Base-by-base conservation (phyloP, 2,329 filamentous ascomycete species). In the Tolypocladium guangdongense region DNA sequence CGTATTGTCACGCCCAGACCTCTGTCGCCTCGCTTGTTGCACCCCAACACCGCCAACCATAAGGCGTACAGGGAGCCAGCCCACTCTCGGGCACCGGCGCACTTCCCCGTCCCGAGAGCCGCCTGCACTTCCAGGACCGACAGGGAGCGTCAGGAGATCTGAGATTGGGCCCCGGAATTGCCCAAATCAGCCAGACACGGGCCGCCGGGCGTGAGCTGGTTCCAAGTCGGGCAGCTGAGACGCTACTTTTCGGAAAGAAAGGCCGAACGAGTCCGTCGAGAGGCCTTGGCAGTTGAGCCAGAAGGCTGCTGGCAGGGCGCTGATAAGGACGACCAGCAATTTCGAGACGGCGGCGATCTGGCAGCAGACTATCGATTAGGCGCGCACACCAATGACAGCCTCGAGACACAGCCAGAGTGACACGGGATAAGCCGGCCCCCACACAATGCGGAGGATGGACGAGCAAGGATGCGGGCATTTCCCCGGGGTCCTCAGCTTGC, bases 91-190 rank as follows among this genome's bases (percentile, higher is more conserved):
- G 50, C 41, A 32, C 48, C 48, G 55, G 53, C 63, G 63, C 62
- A 61, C 59, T 61, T 66, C 57, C 56, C 62, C 62, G 62, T 60
- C 59, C 63, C 62, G 64, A 47, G 63, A 54, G 54, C 55, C 56
- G 50, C 50, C 55, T 50, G 54, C 11, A n/a, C 36, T 20, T 33
- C 32, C 16, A 20, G 18, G 45, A 32, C 52, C 52, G 62, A 56
- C 64, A 65, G 62, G 64, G 62, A 61, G 54, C 39, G 50, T 54
- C 54, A 63, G 60, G 59, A 64, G 64, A 67, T 67, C 64, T 67
- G 54, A 66, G 64, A 67, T 67, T 62, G 62, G 60, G 57, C 62
- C 63, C 63, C 64, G 63, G 65, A 62, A 67, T 62, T 62, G 54
- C 65, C 60, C 33, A 52, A 66, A 57, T 18, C 50, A 57, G 59